Evolutionary conservation across 2,329 filamentous ascomycete species (phyloP), one percentile per base, ranked within the genome.

Genomic region (Hortaea werneckii): DNA sequence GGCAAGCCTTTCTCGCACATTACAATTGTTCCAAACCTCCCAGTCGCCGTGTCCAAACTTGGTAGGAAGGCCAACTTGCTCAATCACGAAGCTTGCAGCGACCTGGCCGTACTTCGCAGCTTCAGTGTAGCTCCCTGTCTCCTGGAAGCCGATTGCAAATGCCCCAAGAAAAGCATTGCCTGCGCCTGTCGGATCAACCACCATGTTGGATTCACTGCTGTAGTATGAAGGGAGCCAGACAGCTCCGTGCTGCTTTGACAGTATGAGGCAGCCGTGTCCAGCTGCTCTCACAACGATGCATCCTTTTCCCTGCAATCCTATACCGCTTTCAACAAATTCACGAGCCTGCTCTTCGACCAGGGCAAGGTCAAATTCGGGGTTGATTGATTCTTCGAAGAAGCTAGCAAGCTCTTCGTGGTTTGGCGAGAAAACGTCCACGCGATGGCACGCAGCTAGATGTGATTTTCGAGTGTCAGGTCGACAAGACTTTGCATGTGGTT

Each of bases 11-110:
- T 70, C 63, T 44, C 58, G 52, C 39, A 71, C 67, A 34, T 52
- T 54, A 27, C 64, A 61, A n/a, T 64, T 66, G 50, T 76, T 75
- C 73, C 73, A 75, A 12, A 54, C 58, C 56, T 75, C 72, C 4
- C 59, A 58, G 10, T 62, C 47, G 30, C 45, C 37, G 41, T 46
- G 50, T 7, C 59, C 54, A 41, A 59, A 58, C 42, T 87, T 58
- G 1, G 63, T 62, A 9, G 57, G 56, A 7, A 55, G 12, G 6
- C 58, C 58, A 3, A 57, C 48, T 28, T 54, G 53, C 39, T 59
- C 56, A 5, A 59, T 45, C 8, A 50, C 51, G 39, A 61, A 58
- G 39, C 56, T 58, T 11, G 57, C 57, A 10, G 55, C 58, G 7
- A 60, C 55, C 10, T 45, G 47, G 5, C 57, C 57, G 40, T 54